Base-by-base conservation (phyloP, 2,329 filamentous ascomycete species). In the Pyrenochaeta sp. region DNA sequence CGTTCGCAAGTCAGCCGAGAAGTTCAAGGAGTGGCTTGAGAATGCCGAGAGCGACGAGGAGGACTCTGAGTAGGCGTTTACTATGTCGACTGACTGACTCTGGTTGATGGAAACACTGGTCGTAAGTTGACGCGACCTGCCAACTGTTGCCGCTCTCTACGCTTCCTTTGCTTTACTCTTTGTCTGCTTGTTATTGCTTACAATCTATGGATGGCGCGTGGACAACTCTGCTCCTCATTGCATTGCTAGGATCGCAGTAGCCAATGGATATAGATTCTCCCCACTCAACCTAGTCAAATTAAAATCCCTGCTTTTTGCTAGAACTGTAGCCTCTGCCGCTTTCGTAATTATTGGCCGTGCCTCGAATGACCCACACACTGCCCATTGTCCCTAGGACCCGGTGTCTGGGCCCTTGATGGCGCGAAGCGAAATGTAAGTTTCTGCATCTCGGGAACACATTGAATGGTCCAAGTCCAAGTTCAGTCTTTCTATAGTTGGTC, bases 1-100 rank as follows among this genome's bases (percentile, higher is more conserved):
- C 85, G 92, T 98, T 60, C 92, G 93, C 81, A 94, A 96, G 83
- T 90, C 91, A 63, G 92, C 95, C 48, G 90, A 96, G 82, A 89
- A 91, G 61, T 99, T 99, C 85, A 84, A 97, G 72, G 90, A 88
- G 68, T 98, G 93, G 94, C 91, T 98, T 53, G 60, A 64, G 54
- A 91, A 90, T 78, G 93, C 93, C 48, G 90, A 93, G 76, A 86
- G 84, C 60, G 86, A 88, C 12, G 63, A 66, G 30, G 65, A 69
- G 50, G 67, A 71, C 33, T 70, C 67, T 15, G 67, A 72, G 59
- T 72, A 68, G 42, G 21, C 27, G 18, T 2, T 10, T 14, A n/a
- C 14, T 17, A 42, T 30, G 23, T 10, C 36, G 23, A 23, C 14
- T 27, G 36, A 23, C 21, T 23, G 18, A 15, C 11, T 15, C 30